These are phyloP conservation scores for Dioscorea zingiberensis DNA, from an alignment of 106 monocot genomes.

Conservation along the genomic window DNA sequence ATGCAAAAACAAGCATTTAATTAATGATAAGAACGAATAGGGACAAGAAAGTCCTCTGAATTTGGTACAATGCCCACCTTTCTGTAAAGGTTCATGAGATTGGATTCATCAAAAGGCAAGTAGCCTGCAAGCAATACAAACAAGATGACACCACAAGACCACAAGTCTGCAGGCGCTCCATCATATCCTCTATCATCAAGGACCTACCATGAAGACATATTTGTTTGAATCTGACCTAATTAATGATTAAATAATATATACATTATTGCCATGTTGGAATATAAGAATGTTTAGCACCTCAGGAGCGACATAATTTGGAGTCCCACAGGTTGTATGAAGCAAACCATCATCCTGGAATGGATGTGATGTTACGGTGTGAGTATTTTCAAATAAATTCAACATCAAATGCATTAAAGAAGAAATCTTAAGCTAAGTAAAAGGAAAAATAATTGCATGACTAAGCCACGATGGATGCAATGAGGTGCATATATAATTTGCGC, in stretches of 20 bases:
- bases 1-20: not conserved
- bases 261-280: too few species aligned
- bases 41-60: not conserved
- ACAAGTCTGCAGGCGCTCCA: slow-evolving; percentile 81
- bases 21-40: too few species aligned
- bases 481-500: too few species aligned
- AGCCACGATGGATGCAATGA: too few species aligned
- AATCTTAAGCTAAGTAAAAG: not conserved
- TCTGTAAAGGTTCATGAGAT: slow-evolving; percentile 67
- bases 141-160: slow-evolving; percentile 92
- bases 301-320: slow-evolving; percentile 93
- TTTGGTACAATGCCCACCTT: slow-evolving; percentile 40
- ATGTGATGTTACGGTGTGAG: not conserved
- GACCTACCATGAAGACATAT: slow-evolving; percentile 33
- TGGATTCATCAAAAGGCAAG: slow-evolving; percentile 93
- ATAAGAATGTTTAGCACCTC: slow-evolving; percentile 37
- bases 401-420: not conserved
- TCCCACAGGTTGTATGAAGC: slow-evolving; percentile 82
- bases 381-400: too few species aligned
- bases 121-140: slow-evolving; percentile 91
- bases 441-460: too few species aligned
- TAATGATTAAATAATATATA: too few species aligned
- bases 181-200: slow-evolving; percentile 79
- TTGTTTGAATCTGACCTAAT: too few species aligned
- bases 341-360: slow-evolving; percentile 71